phyloP scores from a whole-genome alignment of 2,329 filamentous ascomycete genomes.

The Ophiostoma australiae region DNA sequence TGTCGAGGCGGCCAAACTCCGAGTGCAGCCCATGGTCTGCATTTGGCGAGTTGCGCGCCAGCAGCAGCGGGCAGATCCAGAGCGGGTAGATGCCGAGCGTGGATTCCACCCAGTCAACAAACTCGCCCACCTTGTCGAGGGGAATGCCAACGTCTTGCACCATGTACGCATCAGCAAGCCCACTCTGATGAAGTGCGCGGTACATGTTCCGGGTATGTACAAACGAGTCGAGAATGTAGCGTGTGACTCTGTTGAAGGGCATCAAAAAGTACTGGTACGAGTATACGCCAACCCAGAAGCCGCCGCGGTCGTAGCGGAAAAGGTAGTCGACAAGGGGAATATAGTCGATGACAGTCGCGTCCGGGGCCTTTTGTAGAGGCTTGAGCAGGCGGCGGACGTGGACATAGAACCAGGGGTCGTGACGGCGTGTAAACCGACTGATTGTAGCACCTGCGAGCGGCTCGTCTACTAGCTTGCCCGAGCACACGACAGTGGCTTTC shows the following conservation, averaged over 20 bases:
- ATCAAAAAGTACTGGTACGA: slow-evolving; percentile 60
- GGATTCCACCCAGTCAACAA: slow-evolving; percentile 45
- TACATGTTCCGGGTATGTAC: slow-evolving; percentile 62
- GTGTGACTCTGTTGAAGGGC: slow-evolving; percentile 55
- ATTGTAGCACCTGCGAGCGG: slow-evolving; percentile 36
- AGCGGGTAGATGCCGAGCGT: slow-evolving; percentile 49
- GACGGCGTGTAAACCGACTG: slow-evolving; percentile 50
- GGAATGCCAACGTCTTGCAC: slow-evolving; percentile 60
- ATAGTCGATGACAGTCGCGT: slow-evolving; percentile 38
- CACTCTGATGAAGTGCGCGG: slow-evolving; percentile 58
- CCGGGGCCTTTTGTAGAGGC: slow-evolving; percentile 29
- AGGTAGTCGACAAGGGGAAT: slow-evolving; percentile 62
- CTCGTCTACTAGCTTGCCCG: slow-evolving; percentile 52
- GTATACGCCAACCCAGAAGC: slow-evolving; percentile 61
- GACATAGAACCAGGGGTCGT: slow-evolving; percentile 70
- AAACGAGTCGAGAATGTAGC: slow-evolving; percentile 57
- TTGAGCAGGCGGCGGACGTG: slow-evolving; percentile 50
- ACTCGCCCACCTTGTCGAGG: slow-evolving; percentile 40
- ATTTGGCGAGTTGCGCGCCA: slow-evolving; percentile 40
- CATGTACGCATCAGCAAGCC: slow-evolving; percentile 55
- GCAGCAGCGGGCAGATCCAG: slow-evolving; percentile 52
- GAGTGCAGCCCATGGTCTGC: slow-evolving; percentile 46
- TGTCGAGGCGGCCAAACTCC: slow-evolving; percentile 39
- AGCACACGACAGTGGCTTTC: slow-evolving; percentile 54
- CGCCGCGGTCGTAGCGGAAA: slow-evolving; percentile 66